A percentile compares a stretch with the other conserved stretches of the same genome.
These are phyloP conservation scores for Butyriboletus loyo DNA, from an alignment of 768 basidiomycete genomes.

Conservation along the genomic window DNA sequence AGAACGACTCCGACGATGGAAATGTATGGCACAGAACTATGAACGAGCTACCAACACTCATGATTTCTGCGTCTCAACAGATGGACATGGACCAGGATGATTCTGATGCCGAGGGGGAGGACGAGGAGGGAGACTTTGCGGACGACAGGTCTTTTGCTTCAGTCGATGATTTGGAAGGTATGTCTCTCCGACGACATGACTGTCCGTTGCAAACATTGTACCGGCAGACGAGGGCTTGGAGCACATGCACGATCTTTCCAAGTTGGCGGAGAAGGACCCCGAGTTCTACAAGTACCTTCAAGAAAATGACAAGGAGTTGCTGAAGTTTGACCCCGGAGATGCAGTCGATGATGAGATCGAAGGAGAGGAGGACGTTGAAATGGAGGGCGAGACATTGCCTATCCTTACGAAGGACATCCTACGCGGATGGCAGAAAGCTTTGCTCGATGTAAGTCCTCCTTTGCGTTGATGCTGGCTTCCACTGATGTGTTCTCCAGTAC, in stretches of 20 bases:
- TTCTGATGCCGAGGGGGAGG: slow-evolving; percentile 39
- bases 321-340: slow-evolving; percentile 64
- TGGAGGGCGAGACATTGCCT: slow-evolving; percentile 43
- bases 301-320: slow-evolving; percentile 90
- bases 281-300: slow-evolving; percentile 98
- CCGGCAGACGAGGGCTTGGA: slow-evolving; percentile 61
- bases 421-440: slow-evolving; percentile 81
- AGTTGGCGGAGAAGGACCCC: slow-evolving; percentile 94
- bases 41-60: background rate
- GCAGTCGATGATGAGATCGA: slow-evolving; percentile 50
- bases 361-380: slow-evolving; percentile 41
- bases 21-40: slow-evolving; percentile 23
- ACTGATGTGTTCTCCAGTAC: slow-evolving; percentile 48
- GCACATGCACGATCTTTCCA: slow-evolving; percentile 80
- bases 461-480: background rate
- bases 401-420: slow-evolving; percentile 69
- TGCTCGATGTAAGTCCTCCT: slow-evolving; percentile 63
- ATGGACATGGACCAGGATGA: slow-evolving; percentile 24
- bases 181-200: background rate
- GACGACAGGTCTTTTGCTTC: slow-evolving; percentile 73
- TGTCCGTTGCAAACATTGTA: background rate
- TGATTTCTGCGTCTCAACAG: slow-evolving; percentile 13
- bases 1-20: slow-evolving; percentile 50
- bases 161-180: slow-evolving; percentile 75
- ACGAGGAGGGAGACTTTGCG: slow-evolving; percentile 40